Base-by-base conservation (phyloP, 805 yeast genomes). In the Blastobotrys peoriensis region DNA sequence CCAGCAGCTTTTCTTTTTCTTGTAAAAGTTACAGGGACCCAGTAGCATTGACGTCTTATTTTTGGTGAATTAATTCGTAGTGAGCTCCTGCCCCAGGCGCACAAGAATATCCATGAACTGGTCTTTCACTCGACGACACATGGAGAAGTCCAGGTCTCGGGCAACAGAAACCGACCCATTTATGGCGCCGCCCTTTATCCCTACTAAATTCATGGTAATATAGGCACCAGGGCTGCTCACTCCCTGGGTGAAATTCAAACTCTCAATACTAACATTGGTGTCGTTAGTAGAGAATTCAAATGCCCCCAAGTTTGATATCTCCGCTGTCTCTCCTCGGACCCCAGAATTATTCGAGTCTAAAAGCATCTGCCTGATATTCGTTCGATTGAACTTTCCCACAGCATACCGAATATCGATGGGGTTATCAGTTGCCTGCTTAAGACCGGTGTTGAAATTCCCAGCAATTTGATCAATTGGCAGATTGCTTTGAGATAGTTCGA, bases 301-400 rank as follows among this genome's bases (percentile, higher is more conserved):
- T 5, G 36, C 34, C 4, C 47, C 47, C 3, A 44, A 36, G 36
- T 44, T 44, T 13, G 47, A 44, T 3, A 44, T 39, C 36, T 44
- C 47, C 13, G 36, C 42, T 13, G 36, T 19, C 27, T 39, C 41
- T 5, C 13, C 8, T 6, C 45, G 36, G 2, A 8, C 35, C 4
- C 37, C 37, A 10, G 19, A 18, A 6, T 13, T 18, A n/a, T 10
- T 6, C 3, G 41, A 27, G 25, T 22, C 37, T 27, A 27, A 13
- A n/a, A 41, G 28, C 15, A 28, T 27, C 36, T 42, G 21, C 8
- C 16, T 18, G 20, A 42, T 33, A 16, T 42, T 30, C 3, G 37
- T 22, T 20, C 27, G 16, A 19, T 33, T 21, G 23, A 42, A 20
- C 20, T 16, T 20, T 20, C 41, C 45, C 5, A 22, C 27, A 5